phyloP scores from a whole-genome alignment of 2,329 filamentous ascomycete species.

The Fusarium mangiferae region DNA sequence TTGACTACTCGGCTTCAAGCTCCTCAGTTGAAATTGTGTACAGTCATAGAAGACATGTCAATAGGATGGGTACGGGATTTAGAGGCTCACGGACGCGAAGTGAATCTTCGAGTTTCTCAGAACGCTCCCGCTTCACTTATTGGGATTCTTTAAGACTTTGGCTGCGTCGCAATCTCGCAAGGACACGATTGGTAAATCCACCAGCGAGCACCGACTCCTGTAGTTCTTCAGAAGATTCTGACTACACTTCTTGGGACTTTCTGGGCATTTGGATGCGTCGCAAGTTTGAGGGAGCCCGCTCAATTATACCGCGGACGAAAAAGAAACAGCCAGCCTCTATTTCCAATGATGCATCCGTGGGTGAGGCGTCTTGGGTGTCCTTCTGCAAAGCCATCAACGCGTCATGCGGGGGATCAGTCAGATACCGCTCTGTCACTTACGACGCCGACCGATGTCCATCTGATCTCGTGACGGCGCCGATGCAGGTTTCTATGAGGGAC shows the following conservation, averaged over 20 bases:
- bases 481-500: not conserved
- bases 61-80: too few relatives aligned
- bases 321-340: fast-evolving
- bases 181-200: too few relatives aligned
- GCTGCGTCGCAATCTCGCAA: not conserved
- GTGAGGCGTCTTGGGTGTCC: not conserved
- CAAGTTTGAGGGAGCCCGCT: too few relatives aligned
- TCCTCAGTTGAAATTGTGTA: not conserved
- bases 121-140: not conserved
- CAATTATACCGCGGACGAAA: not conserved
- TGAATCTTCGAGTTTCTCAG: not conserved
- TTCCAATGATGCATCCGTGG: not conserved
- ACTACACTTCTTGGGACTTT: not conserved
- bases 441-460: not conserved
- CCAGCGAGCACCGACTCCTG: not conserved
- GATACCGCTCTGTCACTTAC: not conserved
- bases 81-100: not conserved
- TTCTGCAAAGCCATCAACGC: not conserved
- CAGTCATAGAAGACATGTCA: too few relatives aligned
- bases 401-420: not conserved
- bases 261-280: not conserved
- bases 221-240: not conserved
- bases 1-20: not conserved
- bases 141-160: not conserved
- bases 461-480: not conserved